A percentile compares a stretch with the other conserved stretches of the same genome.
Conservation (phyloP, 352 stramenopile genomes). For the Pythium volutum region DNA sequence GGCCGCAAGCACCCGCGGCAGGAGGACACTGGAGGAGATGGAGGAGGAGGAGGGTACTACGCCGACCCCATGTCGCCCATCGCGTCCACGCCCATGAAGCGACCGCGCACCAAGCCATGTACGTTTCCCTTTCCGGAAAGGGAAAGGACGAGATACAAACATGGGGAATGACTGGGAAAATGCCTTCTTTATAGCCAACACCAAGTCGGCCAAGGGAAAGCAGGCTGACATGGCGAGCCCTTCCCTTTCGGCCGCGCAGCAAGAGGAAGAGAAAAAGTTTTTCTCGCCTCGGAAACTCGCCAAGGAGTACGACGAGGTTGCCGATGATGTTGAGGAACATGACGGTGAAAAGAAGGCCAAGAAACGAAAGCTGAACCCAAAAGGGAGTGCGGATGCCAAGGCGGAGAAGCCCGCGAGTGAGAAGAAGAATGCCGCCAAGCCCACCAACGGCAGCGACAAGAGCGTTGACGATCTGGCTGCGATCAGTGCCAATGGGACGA, state of each 20-base stretch:
- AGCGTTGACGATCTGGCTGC: conserved; percentile 17
- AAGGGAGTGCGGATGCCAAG: not conserved
- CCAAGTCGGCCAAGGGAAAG: conserved; percentile 48
- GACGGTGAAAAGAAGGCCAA: not conserved
- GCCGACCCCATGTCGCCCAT: conserved; percentile 79
- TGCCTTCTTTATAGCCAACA: conserved; percentile 32
- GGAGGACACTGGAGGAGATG: conserved; percentile 1
- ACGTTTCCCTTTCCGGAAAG: not conserved
- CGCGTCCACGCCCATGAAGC: conserved; percentile 82
- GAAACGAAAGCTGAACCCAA: conserved; percentile 5
- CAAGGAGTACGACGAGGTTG: conserved; percentile 45
- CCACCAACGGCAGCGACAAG: not conserved
- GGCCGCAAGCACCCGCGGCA: conserved; percentile 20
- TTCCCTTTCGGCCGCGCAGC: conserved; percentile 21
- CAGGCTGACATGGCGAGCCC: conserved; percentile 19
- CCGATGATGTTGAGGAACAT: not conserved
- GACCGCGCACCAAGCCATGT: conserved; percentile 51
- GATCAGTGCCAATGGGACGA: conserved; percentile 21
- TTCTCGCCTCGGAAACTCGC: conserved; percentile 64
- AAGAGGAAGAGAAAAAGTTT: conserved; percentile 38
- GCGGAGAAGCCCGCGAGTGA: not conserved
- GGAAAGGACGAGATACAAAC: not conserved
- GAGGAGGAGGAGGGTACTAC: conserved; percentile 48
- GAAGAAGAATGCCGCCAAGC: not conserved
- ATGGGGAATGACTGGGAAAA: too few relatives aligned